Base-by-base conservation (phyloP, 345 rosid genomes). In the Erodium maritimum region DNA sequence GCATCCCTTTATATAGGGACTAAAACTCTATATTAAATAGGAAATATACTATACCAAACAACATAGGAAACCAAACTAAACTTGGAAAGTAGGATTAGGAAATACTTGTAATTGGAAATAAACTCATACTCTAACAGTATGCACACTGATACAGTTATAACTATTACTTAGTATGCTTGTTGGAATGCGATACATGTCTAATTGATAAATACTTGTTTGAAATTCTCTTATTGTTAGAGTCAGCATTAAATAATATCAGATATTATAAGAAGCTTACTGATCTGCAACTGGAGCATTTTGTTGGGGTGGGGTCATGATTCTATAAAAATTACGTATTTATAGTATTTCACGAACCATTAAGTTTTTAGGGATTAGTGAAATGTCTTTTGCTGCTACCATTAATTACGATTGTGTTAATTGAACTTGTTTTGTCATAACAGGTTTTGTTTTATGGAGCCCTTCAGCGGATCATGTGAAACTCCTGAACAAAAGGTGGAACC, bases 361-460 rank as follows among this genome's bases (percentile, higher is more conserved):
- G 11, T 7, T 42, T 42, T 7, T 11, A 9, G 48, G 48, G 48
- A 42, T 10, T 42, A 42, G 48, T 42, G 14, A 42, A 10, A 42
- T 42, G 12, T 42, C 48, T 42, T 29, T 42, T 42, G 48, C 14
- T 10, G 3, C 48, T 10, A 3, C 48, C 48, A 42, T 7, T 42
- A 7, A 42, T 7, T 42, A 48, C n/a, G 5, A 17, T 51, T 51
- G 21, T 51, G 19, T 51, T 51, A 5, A n/a, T 5, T 10, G 7
- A 20, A 51, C 5, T 51, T 64, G 50, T 22, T 1, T 16, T 17
- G 37, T 50, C 11, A 17, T 56, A 10, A 33, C 60, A 69, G 77
- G 74, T 73, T 73, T 50, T 69, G 77, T 62, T 66, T 69, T 64
- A 73, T 73, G 71, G 21, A 56, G 51, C 73, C 77, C 60, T 73